These are phyloP conservation scores for Penicillium sp. DNA, from an alignment of 2,329 filamentous ascomycete genomes.

Conservation along the genomic window DNA sequence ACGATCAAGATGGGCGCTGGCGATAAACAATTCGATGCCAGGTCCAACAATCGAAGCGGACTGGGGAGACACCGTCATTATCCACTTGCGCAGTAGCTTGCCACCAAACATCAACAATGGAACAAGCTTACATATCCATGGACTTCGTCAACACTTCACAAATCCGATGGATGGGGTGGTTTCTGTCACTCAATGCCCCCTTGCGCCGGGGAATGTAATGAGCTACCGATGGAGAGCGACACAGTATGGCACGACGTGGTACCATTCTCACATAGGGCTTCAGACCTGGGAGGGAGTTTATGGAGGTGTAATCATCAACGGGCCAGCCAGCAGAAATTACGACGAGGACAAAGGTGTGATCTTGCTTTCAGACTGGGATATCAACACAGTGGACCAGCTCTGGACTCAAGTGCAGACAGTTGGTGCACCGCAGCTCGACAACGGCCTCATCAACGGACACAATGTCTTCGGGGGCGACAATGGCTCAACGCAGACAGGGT, in stretches of 20 bases:
- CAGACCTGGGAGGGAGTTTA: slow-evolving; percentile 57
- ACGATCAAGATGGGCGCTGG: slow-evolving; percentile 23
- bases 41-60: slow-evolving; percentile 37
- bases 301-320: slow-evolving; percentile 58
- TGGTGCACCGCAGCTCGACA: slow-evolving; percentile 40
- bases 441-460: slow-evolving; percentile 50
- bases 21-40: slow-evolving; percentile 35
- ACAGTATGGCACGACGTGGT: slow-evolving; percentile 40
- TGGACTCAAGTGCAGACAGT: slow-evolving; percentile 19
- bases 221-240: slow-evolving; percentile 41
- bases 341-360: slow-evolving; percentile 39
- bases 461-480: slow-evolving; percentile 31
- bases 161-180: slow-evolving; percentile 35
- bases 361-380: slow-evolving; percentile 38
- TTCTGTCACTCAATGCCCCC: slow-evolving; percentile 42
- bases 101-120: slow-evolving; percentile 23
- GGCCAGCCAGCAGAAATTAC: slow-evolving; percentile 42
- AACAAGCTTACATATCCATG: slow-evolving; percentile 37
- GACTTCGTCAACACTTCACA: slow-evolving; percentile 27
- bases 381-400: slow-evolving; percentile 28
- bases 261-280: slow-evolving; percentile 39
- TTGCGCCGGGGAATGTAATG: slow-evolving; percentile 35
- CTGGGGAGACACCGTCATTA: slow-evolving; percentile 35
- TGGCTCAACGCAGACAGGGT: slow-evolving; percentile 28
- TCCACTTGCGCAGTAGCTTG: slow-evolving; percentile 31